phyloP scores from a whole-genome alignment of 2,329 filamentous ascomycete species.

The Neophaeococcomyces aloes region DNA sequence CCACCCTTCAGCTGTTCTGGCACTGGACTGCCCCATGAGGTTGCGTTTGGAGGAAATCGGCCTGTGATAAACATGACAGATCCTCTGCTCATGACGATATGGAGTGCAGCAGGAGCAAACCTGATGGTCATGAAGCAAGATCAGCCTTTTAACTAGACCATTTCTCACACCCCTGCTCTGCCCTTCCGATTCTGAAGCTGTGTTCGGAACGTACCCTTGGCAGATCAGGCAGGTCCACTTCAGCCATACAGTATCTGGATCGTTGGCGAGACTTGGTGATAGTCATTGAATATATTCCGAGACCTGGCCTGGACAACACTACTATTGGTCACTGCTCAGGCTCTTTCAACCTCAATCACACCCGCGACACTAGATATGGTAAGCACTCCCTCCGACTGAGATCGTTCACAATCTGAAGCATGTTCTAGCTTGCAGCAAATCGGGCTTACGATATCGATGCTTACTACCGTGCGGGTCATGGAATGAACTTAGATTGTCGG shows the following conservation, averaged over 20 bases:
- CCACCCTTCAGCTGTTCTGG: conserved; percentile 6
- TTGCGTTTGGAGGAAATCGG: neutral
- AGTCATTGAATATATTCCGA: conserved; percentile 7
- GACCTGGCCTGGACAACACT: conserved; percentile 3
- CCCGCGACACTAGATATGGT: conserved; percentile 2
- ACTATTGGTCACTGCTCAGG: conserved; percentile 3
- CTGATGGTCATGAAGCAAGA: neutral
- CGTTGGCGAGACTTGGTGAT: conserved; percentile 1
- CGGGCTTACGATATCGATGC: conserved; percentile 15
- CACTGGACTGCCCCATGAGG: neutral
- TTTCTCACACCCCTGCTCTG: conserved; percentile 6
- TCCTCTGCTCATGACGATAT: conserved; percentile 6
- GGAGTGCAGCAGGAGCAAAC: conserved; percentile 7
- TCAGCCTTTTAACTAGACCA: conserved; percentile 6
- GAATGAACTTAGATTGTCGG: conserved; percentile 18
- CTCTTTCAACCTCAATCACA: neutral
- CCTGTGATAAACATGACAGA: conserved; percentile 7
- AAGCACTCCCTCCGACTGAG: neutral
- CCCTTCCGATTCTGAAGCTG: conserved; percentile 5
- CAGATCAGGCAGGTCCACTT: conserved; percentile 1
- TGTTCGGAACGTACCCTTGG: conserved; percentile 6
- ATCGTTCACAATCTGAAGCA: neutral
- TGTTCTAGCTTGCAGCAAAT: conserved; percentile 16
- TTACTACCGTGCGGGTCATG: conserved; percentile 20
- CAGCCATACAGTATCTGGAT: neutral